Evolutionary conservation across 257 asterid genomes (phyloP).

Genomic region (Przewalskia tangutica): DNA sequence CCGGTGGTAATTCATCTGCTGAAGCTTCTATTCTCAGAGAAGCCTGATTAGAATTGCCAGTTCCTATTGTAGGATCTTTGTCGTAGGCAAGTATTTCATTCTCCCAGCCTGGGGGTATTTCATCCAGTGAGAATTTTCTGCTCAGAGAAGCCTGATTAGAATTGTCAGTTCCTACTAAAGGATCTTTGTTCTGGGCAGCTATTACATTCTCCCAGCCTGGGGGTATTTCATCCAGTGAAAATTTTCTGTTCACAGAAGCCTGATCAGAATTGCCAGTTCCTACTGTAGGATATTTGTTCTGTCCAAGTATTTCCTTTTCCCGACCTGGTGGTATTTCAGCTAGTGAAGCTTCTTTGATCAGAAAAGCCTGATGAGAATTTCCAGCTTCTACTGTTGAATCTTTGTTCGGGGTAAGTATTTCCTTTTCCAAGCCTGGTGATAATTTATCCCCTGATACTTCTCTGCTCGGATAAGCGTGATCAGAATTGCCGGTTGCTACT

Average conservation of each 20-base stretch:
- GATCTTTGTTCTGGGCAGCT: neutral
- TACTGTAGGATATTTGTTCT: neutral
- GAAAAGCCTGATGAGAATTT: neutral
- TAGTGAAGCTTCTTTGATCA: neutral
- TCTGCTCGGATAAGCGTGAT: neutral
- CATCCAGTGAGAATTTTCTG: neutral
- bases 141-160: constrained; percentile 1
- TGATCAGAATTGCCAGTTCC: neutral
- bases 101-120: neutral
- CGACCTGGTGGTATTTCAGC: neutral
- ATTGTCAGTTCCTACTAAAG: neutral
- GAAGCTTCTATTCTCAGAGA: constrained; percentile 1
- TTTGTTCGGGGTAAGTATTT: neutral
- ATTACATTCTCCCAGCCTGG: neutral
- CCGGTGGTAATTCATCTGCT: constrained; percentile 8
- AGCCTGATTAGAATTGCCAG: neutral
- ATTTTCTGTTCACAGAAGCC: neutral
- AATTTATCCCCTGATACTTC: neutral
- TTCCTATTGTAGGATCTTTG: neutral
- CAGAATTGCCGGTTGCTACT: neutral
- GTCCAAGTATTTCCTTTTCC: neutral
- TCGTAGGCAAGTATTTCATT: neutral
- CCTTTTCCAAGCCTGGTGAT: neutral
- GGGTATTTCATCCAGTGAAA: neutral
- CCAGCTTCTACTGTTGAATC: neutral